Percentiles rank a stretch among this genome's conserved stretches.
These are phyloP conservation scores for Medicago ruthenica DNA, from an alignment of 306 rosid species.

Conservation along the genomic window DNA sequence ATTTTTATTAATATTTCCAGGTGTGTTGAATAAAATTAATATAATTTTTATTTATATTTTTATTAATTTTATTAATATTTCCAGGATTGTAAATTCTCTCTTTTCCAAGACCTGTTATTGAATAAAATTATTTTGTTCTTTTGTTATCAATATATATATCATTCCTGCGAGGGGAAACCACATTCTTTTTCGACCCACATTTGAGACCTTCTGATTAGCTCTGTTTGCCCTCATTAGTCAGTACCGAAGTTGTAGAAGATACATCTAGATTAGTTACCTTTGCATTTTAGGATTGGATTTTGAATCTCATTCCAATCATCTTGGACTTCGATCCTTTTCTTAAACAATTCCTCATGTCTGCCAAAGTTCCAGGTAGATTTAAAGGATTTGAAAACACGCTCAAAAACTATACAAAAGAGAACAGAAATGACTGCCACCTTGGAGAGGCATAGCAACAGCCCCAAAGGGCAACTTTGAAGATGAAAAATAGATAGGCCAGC, in stretches of 20 bases:
- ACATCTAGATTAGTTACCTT: background rate
- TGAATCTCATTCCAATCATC: background rate
- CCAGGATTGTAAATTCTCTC: constrained; percentile 32
- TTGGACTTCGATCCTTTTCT: constrained; percentile 15
- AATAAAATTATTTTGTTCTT: background rate
- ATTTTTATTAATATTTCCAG: constrained; percentile 15
- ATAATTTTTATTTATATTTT: background rate
- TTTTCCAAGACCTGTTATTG: constrained; percentile 6
- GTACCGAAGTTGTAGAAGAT: constrained; percentile 12
- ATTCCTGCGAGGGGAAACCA: background rate
- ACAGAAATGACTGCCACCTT: constrained; percentile 7
- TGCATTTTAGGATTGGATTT: background rate
- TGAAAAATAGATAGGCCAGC: constrained; percentile 12
- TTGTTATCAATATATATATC: constrained; percentile 4
- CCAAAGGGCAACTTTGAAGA: constrained; percentile 26
- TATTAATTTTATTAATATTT: constrained; percentile 20
- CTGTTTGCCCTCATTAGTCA: background rate
- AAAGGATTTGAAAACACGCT: constrained; percentile 7
- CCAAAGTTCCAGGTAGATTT: background rate
- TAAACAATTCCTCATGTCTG: constrained; percentile 20
- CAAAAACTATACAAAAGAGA: constrained; percentile 1
- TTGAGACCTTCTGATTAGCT: constrained; percentile 19
- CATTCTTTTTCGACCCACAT: constrained; percentile 8
- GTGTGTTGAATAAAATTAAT: too few relatives aligned
- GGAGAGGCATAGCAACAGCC: constrained; percentile 7